Conservation (phyloP, 352 stramenopile species). For the Pythium aristosporum region DNA sequence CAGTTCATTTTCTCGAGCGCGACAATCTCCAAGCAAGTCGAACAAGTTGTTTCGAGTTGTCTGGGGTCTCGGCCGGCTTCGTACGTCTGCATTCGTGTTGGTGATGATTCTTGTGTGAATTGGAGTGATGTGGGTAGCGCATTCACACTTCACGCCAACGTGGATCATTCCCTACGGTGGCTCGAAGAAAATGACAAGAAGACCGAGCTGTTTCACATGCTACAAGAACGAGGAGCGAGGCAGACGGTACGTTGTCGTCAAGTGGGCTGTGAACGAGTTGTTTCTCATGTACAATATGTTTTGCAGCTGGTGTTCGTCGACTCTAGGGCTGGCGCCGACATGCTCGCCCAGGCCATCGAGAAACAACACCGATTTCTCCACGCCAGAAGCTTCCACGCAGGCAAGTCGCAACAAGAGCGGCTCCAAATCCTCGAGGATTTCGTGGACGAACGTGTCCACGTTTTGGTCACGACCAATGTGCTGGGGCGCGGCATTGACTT, state of each 20-base stretch:
- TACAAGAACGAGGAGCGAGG: slow-evolving; percentile 18
- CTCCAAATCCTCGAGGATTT: slow-evolving; percentile 58
- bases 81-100: slow-evolving; percentile 41
- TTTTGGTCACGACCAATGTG: slow-evolving; percentile 70
- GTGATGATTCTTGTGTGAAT: neutral
- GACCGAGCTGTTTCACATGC: slow-evolving; percentile 44
- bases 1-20: slow-evolving; percentile 68
- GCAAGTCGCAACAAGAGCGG: slow-evolving; percentile 60
- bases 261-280: neutral
- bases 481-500: slow-evolving; percentile 75
- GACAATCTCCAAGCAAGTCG: slow-evolving; percentile 45
- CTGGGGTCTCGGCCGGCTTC: neutral
- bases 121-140: slow-evolving; percentile 11
- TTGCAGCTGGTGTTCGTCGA: slow-evolving; percentile 71
- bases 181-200: slow-evolving; percentile 64
- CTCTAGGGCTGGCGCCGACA: slow-evolving; percentile 56
- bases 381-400: slow-evolving; percentile 53
- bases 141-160: slow-evolving; percentile 24
- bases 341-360: slow-evolving; percentile 56
- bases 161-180: slow-evolving; percentile 48
- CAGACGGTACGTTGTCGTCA: slow-evolving; percentile 36
- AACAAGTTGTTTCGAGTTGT: slow-evolving; percentile 33
- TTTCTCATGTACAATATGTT: neutral
- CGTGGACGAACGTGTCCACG: slow-evolving; percentile 40
- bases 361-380: slow-evolving; percentile 35